Evolutionary conservation across 2,329 filamentous ascomycete genomes (phyloP), one percentile per base, ranked within the genome.

Genomic region (Botrytis cinerea): DNA sequence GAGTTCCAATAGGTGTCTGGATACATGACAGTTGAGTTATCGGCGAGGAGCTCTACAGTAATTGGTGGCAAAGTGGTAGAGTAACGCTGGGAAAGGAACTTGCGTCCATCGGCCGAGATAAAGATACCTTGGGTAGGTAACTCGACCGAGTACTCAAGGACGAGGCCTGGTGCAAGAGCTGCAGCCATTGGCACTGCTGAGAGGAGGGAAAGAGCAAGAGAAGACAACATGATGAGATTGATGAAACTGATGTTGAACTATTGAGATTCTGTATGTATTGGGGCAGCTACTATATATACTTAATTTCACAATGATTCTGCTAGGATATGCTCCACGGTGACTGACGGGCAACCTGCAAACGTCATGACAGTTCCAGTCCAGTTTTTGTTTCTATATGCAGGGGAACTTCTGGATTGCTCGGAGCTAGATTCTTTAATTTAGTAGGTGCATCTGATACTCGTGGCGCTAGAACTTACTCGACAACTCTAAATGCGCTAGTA

Each of bases 81-180:
- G 38, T 61, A 61, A 16, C 59, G 59, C 22, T 61, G 22, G 22
- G 59, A 61, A 40, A 61, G 59, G 25, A 40, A 61, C 22, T 40
- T 61, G 59, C 59, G 59, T 61, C 59, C 59, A 61, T 61, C 59
- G 2, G 20, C 59, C 22, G 59, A 61, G 59, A 61, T 61, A 35
- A 40, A 61, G 22, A 61, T 61, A 61, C 59, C 59, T n/a, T 61
- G 59, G 14, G 59, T 61, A 40, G 59, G 35, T 61, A 61, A n/a
- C 14, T n/a, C 59, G 12, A 61, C 10, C 12, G 59, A 61, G 35
- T 61, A 61, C 59, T 61, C 35, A 12, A 61, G 59, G 12, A 35
- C 40, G 35, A 61, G 59, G 22, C 59, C 35, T 61, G 35, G 35
- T 35, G 32, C 59, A 38, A 40, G 59, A 12, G 59, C 59, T 61